Evolutionary conservation across 441 rosid species (phyloP), one percentile per base, ranked within the genome.

Genomic region (Populus tomentosa): DNA sequence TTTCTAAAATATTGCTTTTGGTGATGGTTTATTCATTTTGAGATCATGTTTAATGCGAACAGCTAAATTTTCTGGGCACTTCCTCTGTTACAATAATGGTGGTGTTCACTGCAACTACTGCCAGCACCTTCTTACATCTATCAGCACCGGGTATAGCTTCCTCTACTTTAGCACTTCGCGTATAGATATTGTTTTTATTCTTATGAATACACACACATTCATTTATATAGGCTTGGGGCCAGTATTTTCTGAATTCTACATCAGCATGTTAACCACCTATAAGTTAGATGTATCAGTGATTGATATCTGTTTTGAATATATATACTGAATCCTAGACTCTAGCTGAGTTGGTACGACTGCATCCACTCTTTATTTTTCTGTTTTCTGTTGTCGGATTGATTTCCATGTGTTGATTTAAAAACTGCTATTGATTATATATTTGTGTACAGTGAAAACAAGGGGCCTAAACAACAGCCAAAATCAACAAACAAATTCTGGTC

Each of bases 101-200:
- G 4, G 59, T 70, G 30, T 64, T 71, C 21, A 30, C 77, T 56
- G 77, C 83, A 65, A 73, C 64, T 61, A 32, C 71, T 14, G 30
- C 75, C 61, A 32, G 62, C 69, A 24, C 76, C 73, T 46, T 75
- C 0, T 13, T 4, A 8, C 80, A 84, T 67, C 32, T 50, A 53
- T 50, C 76, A 46, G 67, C 80, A 50, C 72, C 79, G 66, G 86
- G 88, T 83, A 79, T 65, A 28, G 14, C 5, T 14, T 65, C 30
- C 38, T 67, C 24, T 67, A 50, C 11, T 50, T 32, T 70, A 13
- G 67, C 30, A 23, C 30, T 64, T 64, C 26, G 0, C 21, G 1
- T 62, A 62, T n/a, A 62, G 16, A 14, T 46, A 46, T 46, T 4
- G 53, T 46, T 40, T 35, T 35, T 10, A 3, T 40, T 40, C 0